A percentile compares a stretch with the other conserved stretches of the same genome.
phyloP scores from a whole-genome alignment of 2,329 filamentous ascomycete species.

The Ophiostoma triangulosporum region DNA sequence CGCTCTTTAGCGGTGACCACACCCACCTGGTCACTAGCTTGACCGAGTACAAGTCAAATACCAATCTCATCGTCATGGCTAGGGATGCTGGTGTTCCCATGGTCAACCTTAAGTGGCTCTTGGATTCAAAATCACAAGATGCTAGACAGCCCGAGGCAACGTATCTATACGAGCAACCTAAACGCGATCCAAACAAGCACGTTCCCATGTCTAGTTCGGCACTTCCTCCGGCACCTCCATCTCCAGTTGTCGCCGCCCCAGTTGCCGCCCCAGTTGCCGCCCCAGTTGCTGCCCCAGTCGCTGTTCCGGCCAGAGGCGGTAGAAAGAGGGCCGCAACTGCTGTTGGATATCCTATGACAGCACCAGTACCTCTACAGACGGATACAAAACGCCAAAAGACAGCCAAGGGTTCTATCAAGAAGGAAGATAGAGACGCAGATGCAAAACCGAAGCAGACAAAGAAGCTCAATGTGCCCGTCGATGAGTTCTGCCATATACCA shows the following conservation, averaged over 20 bases:
- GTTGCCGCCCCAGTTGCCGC: neutral
- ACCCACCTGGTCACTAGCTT: neutral
- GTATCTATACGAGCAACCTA: slow-evolving; percentile 6
- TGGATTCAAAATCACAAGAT: slow-evolving; percentile 35
- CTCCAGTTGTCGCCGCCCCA: neutral
- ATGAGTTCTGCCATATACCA: slow-evolving; percentile 28
- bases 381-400: slow-evolving; percentile 2
- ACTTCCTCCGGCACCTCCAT: neutral
- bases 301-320: neutral
- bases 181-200: neutral
- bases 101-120: slow-evolving; percentile 48
- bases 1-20: neutral
- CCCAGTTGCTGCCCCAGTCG: neutral
- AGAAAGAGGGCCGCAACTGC: slow-evolving; percentile 2
- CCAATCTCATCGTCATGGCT: slow-evolving; percentile 31
- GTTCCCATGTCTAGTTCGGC: neutral
- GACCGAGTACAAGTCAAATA: slow-evolving; percentile 23
- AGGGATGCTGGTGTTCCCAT: slow-evolving; percentile 30
- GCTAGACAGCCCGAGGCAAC: slow-evolving; percentile 24
- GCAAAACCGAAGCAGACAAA: slow-evolving; percentile 1
- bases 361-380: neutral
- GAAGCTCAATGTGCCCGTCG: slow-evolving; percentile 35
- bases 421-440: neutral
- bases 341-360: neutral
- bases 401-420: neutral